Evolutionary conservation across 805 yeast genomes (phyloP).

Genomic region (Komagataella pastoris): DNA sequence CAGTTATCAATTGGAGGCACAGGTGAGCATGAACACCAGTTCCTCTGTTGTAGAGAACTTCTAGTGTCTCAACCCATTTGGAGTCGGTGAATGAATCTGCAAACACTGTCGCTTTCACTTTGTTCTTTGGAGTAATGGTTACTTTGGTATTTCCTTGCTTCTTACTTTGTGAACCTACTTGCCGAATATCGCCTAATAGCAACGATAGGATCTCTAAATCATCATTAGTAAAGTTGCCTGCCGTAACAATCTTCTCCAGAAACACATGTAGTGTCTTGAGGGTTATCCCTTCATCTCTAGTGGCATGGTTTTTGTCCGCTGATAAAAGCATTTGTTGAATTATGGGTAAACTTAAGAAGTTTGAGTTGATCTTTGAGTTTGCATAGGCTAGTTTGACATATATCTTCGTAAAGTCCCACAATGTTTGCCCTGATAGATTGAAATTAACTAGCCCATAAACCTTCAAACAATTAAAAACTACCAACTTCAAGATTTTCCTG

Average conservation of each 20-base stretch:
- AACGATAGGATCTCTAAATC: slow-evolving; percentile 33
- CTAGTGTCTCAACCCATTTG: slow-evolving; percentile 48
- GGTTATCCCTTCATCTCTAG: not conserved
- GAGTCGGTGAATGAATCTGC: slow-evolving; percentile 39
- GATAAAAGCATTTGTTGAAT: slow-evolving; percentile 48
- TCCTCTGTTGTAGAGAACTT: slow-evolving; percentile 44
- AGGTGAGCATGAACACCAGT: slow-evolving; percentile 31
- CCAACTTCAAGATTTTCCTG: slow-evolving; percentile 30
- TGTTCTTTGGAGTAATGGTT: not conserved
- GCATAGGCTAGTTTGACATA: slow-evolving; percentile 27
- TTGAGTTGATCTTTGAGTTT: slow-evolving; percentile 14
- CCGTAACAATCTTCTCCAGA: slow-evolving; percentile 30
- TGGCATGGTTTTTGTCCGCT: slow-evolving; percentile 8
- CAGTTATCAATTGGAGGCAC: slow-evolving; percentile 33
- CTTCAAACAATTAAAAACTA: slow-evolving; percentile 37
- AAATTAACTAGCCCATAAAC: slow-evolving; percentile 40
- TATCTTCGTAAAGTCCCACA: slow-evolving; percentile 52
- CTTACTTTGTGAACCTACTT: slow-evolving; percentile 3
- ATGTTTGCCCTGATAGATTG: slow-evolving; percentile 41
- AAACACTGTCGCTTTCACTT: slow-evolving; percentile 17
- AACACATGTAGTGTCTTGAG: slow-evolving; percentile 36
- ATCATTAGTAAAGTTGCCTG: slow-evolving; percentile 27
- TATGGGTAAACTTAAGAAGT: slow-evolving; percentile 15
- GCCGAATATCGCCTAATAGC: slow-evolving; percentile 27
- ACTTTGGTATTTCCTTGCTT: not conserved